Conservation (phyloP, 2,329 filamentous ascomycete species). For the Didymella keratinophila region DNA sequence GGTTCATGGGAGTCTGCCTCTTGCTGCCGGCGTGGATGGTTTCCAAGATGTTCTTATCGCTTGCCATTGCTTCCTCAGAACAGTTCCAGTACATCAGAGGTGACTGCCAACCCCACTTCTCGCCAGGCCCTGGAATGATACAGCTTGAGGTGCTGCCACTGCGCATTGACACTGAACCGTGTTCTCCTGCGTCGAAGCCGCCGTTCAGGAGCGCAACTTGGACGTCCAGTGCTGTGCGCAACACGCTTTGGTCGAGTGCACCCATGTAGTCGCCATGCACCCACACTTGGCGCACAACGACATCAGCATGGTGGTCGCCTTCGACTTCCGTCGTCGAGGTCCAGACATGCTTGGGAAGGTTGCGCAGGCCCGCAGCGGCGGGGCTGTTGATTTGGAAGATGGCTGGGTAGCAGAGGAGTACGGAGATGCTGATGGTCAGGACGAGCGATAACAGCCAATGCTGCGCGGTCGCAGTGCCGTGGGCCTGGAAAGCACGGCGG, state of each 20-base stretch:
- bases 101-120: constrained; percentile 83
- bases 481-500: constrained; percentile 69
- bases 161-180: constrained; percentile 2
- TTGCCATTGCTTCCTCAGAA: constrained; percentile 64
- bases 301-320: constrained; percentile 64
- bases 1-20: constrained; percentile 72
- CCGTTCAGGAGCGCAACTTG: constrained; percentile 73
- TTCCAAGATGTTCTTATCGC: constrained; percentile 68
- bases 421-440: constrained; percentile 74
- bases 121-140: constrained; percentile 57
- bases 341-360: constrained; percentile 81
- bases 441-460: constrained; percentile 79
- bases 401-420: constrained; percentile 75
- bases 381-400: constrained; percentile 78
- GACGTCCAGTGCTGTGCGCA: constrained; percentile 71
- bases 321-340: constrained; percentile 73
- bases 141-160: constrained; percentile 26
- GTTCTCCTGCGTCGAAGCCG: constrained; percentile 30
- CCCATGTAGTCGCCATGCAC: constrained; percentile 83
- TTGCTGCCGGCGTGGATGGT: constrained; percentile 73
- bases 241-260: constrained; percentile 70
- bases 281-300: constrained; percentile 85
- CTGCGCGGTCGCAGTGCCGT: constrained; percentile 73
- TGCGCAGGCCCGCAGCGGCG: constrained; percentile 73
- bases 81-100: constrained; percentile 82